A percentile compares a stretch with the other conserved stretches of the same genome.
Evolutionary conservation across 2,329 filamentous ascomycete species (phyloP).

Genomic region (Venturia pyrina): DNA sequence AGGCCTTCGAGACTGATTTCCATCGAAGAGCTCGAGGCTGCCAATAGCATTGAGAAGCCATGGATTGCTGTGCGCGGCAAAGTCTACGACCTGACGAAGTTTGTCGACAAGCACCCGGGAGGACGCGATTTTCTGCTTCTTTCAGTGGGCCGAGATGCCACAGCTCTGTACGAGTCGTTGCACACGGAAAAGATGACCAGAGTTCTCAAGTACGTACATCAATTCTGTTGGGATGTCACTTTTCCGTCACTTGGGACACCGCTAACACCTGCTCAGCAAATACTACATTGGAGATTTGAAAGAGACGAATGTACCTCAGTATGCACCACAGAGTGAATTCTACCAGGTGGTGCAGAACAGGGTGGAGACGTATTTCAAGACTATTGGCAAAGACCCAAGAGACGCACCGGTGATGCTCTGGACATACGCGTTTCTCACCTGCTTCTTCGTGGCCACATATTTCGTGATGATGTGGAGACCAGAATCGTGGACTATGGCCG

Average conservation of each 20-base stretch:
- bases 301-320: slow-evolving; percentile 9
- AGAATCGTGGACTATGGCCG: neutral
- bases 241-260: neutral
- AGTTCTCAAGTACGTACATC: slow-evolving; percentile 3
- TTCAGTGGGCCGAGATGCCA: slow-evolving; percentile 7
- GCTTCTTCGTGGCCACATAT: slow-evolving; percentile 7
- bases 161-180: slow-evolving; percentile 8
- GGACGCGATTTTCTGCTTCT: slow-evolving; percentile 8
- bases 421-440: neutral
- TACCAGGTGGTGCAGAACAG: slow-evolving; percentile 5
- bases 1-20: neutral
- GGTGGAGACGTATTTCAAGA: slow-evolving; percentile 8
- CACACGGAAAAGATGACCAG: slow-evolving; percentile 9
- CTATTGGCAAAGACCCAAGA: slow-evolving; percentile 7
- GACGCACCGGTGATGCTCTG: slow-evolving; percentile 6
- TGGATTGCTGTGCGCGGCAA: slow-evolving; percentile 10
- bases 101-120: slow-evolving; percentile 10
- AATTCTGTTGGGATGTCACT: neutral
- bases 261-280: slow-evolving; percentile 4
- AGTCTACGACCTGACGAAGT: slow-evolving; percentile 10
- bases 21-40: slow-evolving; percentile 11
- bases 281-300: slow-evolving; percentile 10
- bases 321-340: slow-evolving; percentile 6
- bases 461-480: slow-evolving; percentile 6
- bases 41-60: slow-evolving; percentile 8